These are phyloP conservation scores for Beauveria sp. DNA, from an alignment of 2,329 filamentous ascomycete species.

Conservation along the genomic window DNA sequence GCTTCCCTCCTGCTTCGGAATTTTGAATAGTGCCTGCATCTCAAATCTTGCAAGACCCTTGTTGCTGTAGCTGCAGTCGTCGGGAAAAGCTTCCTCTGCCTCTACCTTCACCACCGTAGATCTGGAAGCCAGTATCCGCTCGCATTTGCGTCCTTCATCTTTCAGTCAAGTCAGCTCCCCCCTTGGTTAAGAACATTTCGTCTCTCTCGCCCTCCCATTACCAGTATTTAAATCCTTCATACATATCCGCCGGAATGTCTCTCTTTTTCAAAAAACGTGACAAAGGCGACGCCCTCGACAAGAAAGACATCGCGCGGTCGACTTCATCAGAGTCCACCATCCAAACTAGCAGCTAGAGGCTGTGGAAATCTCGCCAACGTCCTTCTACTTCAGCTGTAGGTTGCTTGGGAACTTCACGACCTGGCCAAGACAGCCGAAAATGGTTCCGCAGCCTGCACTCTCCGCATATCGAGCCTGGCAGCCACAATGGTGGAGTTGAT, in stretches of 20 bases:
- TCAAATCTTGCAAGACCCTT: not conserved
- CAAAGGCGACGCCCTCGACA: conserved; percentile 3
- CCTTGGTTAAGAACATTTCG: conserved; percentile 5
- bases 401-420: conserved; percentile 2
- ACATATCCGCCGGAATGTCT: conserved; percentile 10
- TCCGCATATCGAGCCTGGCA: not conserved
- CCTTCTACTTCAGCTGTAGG: conserved; percentile 5
- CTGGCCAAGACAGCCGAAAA: conserved; percentile 5
- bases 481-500: not conserved
- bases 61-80: not conserved
- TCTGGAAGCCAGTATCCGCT: not conserved
- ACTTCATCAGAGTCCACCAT: not conserved
- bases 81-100: not conserved
- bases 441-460: conserved; percentile 9
- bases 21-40: not conserved
- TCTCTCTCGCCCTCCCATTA: not conserved
- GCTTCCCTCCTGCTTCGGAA: conserved; percentile 4
- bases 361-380: conserved; percentile 19
- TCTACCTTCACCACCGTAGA: not conserved
- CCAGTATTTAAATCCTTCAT: conserved; percentile 9
- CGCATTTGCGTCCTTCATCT: conserved; percentile 5
- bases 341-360: conserved; percentile 20
- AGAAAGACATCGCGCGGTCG: conserved; percentile 4
- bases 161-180: not conserved
- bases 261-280: conserved; percentile 10